Conservation (phyloP, 208 protist genomes). For the Trypanosoma caninum region DNA sequence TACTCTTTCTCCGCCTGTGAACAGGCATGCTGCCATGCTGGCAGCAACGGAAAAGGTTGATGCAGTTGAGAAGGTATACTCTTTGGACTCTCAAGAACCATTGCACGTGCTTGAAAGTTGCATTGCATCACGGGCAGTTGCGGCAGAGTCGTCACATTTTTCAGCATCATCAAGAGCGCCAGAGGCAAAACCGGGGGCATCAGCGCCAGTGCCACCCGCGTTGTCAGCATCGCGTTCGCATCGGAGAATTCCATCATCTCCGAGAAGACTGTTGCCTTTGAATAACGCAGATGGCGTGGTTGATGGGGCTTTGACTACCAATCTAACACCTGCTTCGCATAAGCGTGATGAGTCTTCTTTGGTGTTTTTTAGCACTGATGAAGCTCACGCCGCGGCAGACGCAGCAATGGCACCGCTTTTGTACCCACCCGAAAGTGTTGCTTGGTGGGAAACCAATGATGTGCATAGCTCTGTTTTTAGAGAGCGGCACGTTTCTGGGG, state of each 20-base stretch:
- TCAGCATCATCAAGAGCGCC: too few relatives aligned
- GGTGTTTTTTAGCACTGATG: not conserved
- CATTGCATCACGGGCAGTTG: too few relatives aligned
- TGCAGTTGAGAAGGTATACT: slow-evolving; percentile 3
- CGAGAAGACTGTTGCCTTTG: too few relatives aligned
- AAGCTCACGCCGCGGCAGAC: not conserved
- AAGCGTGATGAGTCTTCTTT: too few relatives aligned
- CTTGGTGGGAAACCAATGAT: slow-evolving; percentile 67
- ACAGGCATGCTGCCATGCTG: slow-evolving; percentile 26
- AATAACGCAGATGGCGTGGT: too few relatives aligned
- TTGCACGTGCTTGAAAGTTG: too few relatives aligned
- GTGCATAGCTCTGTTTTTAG: not conserved
- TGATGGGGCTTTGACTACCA: slow-evolving; percentile 8
- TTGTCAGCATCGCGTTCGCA: too few relatives aligned
- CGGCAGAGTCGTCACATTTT: too few relatives aligned
- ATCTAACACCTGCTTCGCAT: slow-evolving; percentile 5
- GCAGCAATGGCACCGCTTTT: not conserved
- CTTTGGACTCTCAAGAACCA: slow-evolving; percentile 16
- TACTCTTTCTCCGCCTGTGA: slow-evolving; percentile 33
- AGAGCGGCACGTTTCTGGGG: slow-evolving; percentile 7
- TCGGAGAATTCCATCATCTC: too few relatives aligned
- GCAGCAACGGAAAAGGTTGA: not conserved
- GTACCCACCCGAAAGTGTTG: slow-evolving; percentile 50
- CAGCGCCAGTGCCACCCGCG: too few relatives aligned
- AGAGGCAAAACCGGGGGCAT: too few relatives aligned